phyloP scores from a whole-genome alignment of 1,284 basidiomycete genomes.

The Ustilago vetiveriae region DNA sequence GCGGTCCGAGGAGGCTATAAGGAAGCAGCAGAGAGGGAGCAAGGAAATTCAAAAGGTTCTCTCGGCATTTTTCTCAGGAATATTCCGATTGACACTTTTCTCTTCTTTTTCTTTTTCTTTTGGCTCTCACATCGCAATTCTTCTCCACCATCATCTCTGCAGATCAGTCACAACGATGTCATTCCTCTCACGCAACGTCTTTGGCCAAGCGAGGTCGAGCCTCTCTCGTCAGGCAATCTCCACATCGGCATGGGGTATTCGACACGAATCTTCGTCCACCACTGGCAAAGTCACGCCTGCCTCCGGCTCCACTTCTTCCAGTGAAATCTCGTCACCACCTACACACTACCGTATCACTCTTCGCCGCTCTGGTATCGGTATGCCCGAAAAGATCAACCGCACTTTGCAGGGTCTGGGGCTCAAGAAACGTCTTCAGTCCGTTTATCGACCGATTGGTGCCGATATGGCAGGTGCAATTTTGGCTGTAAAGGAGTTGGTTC shows the following conservation, averaged over 20 bases:
- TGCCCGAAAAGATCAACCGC: slow-evolving; percentile 76
- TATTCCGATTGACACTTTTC: slow-evolving; percentile 8
- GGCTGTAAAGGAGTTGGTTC: slow-evolving; percentile 83
- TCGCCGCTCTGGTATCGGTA: slow-evolving; percentile 80
- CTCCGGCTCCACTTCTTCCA: slow-evolving; percentile 16
- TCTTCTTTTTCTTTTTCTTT: not conserved
- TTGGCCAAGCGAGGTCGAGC: slow-evolving; percentile 30
- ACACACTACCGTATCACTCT: slow-evolving; percentile 87
- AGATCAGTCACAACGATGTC: slow-evolving; percentile 15
- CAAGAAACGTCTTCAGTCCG: slow-evolving; percentile 80
- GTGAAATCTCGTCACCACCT: slow-evolving; percentile 55
- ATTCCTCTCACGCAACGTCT: slow-evolving; percentile 34
- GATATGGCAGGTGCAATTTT: slow-evolving; percentile 84
- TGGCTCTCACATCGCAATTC: too few relatives aligned
- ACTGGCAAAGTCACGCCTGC: slow-evolving; percentile 21
- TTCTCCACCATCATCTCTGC: not conserved
- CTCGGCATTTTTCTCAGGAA: not conserved
- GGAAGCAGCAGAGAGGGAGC: not conserved
- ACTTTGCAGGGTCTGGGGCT: slow-evolving; percentile 81
- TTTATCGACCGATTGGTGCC: slow-evolving; percentile 78
- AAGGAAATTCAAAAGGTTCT: not conserved
- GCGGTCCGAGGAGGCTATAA: too few relatives aligned
- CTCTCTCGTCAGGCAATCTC: slow-evolving; percentile 20
- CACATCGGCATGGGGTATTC: slow-evolving; percentile 35
- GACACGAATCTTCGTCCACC: slow-evolving; percentile 36